These are phyloP conservation scores for Vitis rotundifolia DNA, from an alignment of 164 flowering plant species.

Conservation along the genomic window DNA sequence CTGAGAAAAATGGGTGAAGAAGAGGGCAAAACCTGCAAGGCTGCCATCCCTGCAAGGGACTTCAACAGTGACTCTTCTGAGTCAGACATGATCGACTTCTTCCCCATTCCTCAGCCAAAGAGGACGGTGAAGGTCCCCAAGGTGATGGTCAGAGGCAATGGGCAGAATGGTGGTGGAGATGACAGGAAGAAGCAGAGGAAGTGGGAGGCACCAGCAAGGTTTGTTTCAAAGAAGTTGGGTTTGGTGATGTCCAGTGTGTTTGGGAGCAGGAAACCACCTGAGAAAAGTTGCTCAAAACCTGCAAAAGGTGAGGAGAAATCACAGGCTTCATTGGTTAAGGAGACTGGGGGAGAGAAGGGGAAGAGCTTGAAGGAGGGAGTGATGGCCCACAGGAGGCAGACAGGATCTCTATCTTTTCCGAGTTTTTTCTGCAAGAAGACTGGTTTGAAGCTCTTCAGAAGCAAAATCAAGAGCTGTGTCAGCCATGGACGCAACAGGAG, in stretches of 20 bases:
- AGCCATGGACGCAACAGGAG: background rate
- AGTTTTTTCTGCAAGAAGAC: background rate
- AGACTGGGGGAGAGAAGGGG: background rate
- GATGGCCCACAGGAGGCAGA: background rate
- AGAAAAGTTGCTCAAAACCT: background rate
- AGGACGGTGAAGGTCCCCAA: constrained; percentile 18
- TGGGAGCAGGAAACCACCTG: background rate
- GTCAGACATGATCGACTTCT: too few relatives aligned
- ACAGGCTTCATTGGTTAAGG: background rate
- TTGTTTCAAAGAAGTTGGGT: constrained; percentile 9
- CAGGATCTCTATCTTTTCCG: background rate
- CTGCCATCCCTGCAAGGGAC: too few relatives aligned
- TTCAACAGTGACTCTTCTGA: too few relatives aligned
- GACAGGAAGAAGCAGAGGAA: constrained; percentile 1
- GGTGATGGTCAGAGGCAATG: constrained; percentile 12
- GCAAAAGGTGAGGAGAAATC: too few relatives aligned
- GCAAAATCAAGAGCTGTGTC: background rate
- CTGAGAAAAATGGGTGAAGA: too few relatives aligned
- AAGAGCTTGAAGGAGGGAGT: background rate
- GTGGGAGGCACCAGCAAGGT: background rate
- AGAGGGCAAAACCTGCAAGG: too few relatives aligned
- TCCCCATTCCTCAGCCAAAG: constrained; percentile 15
- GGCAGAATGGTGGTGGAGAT: constrained; percentile 5
- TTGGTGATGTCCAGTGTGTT: constrained; percentile 17
- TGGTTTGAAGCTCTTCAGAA: background rate